Conservation (phyloP, 106 monocot species). For the Dioscorea dumetorum region DNA sequence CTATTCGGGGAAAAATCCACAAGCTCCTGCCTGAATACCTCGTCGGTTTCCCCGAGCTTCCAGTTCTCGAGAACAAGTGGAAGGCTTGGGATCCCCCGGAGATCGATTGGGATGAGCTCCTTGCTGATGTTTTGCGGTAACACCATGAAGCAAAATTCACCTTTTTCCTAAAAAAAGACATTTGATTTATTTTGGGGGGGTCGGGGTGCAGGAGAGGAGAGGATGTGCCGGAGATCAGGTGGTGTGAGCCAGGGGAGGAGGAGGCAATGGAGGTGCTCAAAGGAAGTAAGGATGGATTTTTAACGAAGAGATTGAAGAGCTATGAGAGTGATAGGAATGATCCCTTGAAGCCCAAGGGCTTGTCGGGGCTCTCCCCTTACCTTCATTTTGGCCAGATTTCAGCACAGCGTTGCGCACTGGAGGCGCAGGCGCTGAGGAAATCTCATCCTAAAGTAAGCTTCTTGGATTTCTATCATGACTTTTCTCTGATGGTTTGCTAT, state of each 20-base stretch:
- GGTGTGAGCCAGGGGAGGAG: constrained; percentile 89
- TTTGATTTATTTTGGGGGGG: background rate
- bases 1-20: constrained; percentile 65
- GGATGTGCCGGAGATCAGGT: constrained; percentile 68
- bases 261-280: constrained; percentile 74
- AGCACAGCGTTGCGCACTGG: constrained; percentile 76
- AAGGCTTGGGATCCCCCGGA: constrained; percentile 21
- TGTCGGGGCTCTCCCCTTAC: constrained; percentile 87
- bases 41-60: constrained; percentile 61
- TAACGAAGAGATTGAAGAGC: constrained; percentile 66
- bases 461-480: too few relatives aligned
- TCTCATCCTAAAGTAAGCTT: constrained; percentile 48
- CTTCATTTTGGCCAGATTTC: constrained; percentile 95
- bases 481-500: too few relatives aligned
- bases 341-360: constrained; percentile 52
- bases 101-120: constrained; percentile 78
- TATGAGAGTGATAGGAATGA: constrained; percentile 69
- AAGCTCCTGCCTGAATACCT: constrained; percentile 61
- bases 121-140: constrained; percentile 55
- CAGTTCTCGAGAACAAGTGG: constrained; percentile 26
- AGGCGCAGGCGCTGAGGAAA: constrained; percentile 46
- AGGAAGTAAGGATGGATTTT: constrained; percentile 68
- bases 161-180: background rate
- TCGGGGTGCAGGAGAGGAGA: constrained; percentile 47
- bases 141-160: background rate